Evolutionary conservation across 2,329 filamentous ascomycete species (phyloP).

Genomic region (Stagonosporopsis cucurbitacearum): DNA sequence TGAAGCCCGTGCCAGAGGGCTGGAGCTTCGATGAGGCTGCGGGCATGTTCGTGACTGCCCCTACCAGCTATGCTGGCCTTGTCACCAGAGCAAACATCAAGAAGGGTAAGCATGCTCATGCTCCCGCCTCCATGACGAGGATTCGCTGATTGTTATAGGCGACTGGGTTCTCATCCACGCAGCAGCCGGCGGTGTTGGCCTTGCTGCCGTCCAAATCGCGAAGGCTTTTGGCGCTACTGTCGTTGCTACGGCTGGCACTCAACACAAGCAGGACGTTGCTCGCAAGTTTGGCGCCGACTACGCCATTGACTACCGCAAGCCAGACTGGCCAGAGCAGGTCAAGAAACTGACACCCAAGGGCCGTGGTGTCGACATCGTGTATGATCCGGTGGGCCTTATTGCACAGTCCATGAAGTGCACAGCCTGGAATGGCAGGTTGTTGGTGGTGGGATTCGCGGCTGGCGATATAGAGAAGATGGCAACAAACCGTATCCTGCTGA

Average conservation of each 20-base stretch:
- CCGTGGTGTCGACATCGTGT: constrained; percentile 87
- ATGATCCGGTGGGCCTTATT: constrained; percentile 90
- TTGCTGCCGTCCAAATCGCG: constrained; percentile 91
- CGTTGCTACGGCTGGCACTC: constrained; percentile 86
- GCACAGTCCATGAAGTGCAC: constrained; percentile 89
- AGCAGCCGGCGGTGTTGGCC: constrained; percentile 87
- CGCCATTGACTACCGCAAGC: constrained; percentile 75
- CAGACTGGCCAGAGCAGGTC: constrained; percentile 70
- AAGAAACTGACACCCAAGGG: constrained; percentile 77
- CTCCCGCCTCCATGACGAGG: not conserved
- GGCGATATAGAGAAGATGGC: constrained; percentile 89
- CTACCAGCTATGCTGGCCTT: constrained; percentile 85
- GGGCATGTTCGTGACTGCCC: constrained; percentile 88
- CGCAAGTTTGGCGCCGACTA: constrained; percentile 84
- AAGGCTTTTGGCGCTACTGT: constrained; percentile 91
- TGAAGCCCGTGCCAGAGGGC: constrained; percentile 77
- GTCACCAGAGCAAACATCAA: constrained; percentile 79
- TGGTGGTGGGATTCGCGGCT: constrained; percentile 89
- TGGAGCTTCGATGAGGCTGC: constrained; percentile 88
- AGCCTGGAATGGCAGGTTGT: constrained; percentile 87
- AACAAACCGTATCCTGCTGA: constrained; percentile 88
- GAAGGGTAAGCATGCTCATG: constrained; percentile 46
- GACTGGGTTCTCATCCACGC: constrained; percentile 92
- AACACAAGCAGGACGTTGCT: constrained; percentile 81
- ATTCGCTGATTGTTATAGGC: constrained; percentile 52